Conservation (phyloP, 768 basidiomycete genomes). For the Chiua virens region DNA sequence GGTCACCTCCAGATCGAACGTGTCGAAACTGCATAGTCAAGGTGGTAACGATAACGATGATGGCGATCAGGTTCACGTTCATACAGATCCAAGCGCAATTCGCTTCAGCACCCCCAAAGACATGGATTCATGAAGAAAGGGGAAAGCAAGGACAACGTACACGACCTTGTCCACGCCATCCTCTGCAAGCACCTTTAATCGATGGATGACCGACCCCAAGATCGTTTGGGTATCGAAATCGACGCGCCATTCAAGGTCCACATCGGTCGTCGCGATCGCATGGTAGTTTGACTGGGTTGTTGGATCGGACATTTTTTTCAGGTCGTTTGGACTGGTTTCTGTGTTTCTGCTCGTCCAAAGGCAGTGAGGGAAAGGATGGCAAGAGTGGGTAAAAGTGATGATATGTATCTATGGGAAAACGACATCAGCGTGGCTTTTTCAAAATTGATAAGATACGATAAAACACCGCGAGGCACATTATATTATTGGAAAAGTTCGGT, state of each 20-base stretch:
- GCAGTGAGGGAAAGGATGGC: too few species aligned
- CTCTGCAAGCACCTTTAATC: slow-evolving; percentile 48
- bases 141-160: slow-evolving; percentile 33
- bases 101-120: too few species aligned
- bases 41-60: too few species aligned
- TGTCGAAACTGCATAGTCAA: slow-evolving; percentile 60
- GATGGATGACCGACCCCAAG: slow-evolving; percentile 64
- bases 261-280: slow-evolving; percentile 61
- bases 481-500: slow-evolving; percentile 10
- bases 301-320: slow-evolving; percentile 45
- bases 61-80: neutral
- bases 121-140: neutral
- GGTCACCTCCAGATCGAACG: slow-evolving; percentile 62
- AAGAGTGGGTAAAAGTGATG: neutral
- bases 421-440: too few species aligned
- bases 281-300: slow-evolving; percentile 82
- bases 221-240: slow-evolving; percentile 67
- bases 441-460: slow-evolving; percentile 3
- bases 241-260: slow-evolving; percentile 75
- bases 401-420: too few species aligned
- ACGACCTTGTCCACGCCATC: slow-evolving; percentile 57
- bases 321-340: too few species aligned
- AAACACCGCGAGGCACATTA: neutral
- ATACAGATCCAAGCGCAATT: too few species aligned
- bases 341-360: neutral